Conservation (phyloP, 345 rosid genomes). For the Hevea brasiliensis region DNA sequence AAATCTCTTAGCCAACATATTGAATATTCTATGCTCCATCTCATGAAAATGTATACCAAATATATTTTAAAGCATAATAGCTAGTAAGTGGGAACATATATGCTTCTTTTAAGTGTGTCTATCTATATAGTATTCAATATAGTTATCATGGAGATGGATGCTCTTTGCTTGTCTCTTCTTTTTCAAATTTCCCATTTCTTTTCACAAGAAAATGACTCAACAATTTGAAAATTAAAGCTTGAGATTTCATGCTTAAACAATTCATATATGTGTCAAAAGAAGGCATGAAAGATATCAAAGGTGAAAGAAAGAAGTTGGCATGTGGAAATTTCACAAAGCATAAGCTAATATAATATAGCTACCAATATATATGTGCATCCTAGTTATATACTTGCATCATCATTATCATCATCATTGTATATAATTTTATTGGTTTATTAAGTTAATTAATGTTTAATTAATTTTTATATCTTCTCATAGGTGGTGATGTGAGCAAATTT, state of each 20-base stretch:
- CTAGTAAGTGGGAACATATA: no score
- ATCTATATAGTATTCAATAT: slow-evolving; percentile 14
- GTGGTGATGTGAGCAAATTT: no score
- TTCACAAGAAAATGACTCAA: slow-evolving; percentile 27
- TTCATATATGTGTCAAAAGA: slow-evolving; percentile 2
- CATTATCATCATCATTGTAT: no score
- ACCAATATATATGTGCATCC: no score
- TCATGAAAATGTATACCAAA: no score
- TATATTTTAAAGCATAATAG: neutral
- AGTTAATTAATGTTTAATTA: no score
- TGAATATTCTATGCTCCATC: slow-evolving; percentile 10
- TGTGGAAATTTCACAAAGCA: neutral
- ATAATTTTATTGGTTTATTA: no score
- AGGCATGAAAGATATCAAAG: slow-evolving; percentile 1
- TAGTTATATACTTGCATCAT: no score
- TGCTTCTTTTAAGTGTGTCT: no score
- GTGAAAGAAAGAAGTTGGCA: neutral
- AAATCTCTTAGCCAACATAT: neutral
- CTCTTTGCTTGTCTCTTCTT: slow-evolving; percentile 31
- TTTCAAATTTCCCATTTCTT: slow-evolving; percentile 17
- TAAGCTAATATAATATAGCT: neutral
- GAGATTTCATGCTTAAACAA: slow-evolving; percentile 18
- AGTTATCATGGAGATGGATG: slow-evolving; percentile 14
- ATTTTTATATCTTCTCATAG: no score
- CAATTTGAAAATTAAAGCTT: slow-evolving; percentile 2